Evolutionary conservation across 495 filamentous ascomycete species (phyloP), one percentile per base, ranked within the genome.

Genomic region (Evansstolkia leycettana): DNA sequence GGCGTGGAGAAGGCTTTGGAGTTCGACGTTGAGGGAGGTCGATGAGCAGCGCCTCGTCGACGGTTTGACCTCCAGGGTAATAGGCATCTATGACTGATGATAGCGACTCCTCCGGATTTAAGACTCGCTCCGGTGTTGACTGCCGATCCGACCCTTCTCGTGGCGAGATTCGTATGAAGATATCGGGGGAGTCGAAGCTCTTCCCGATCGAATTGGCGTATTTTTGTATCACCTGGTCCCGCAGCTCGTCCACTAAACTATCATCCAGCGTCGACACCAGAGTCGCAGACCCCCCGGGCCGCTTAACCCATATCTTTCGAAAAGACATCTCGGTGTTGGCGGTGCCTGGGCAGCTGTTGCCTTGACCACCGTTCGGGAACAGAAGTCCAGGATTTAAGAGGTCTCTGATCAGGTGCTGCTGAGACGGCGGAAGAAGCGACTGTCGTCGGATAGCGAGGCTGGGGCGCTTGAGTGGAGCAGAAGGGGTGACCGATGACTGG

Each of bases 231-330:
- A 96, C 87, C 70, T 87, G 73, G 45, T 95, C 92, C 37, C 88
- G 77, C 34, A 93, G 78, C 61, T 95, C 92, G 50, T 98, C 90
- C 13, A 96, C 90, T 57, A 98, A 55, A 46, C 92, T 84, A 49
- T 94, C 85, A 48, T 89, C 82, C 39, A 74, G 67, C 43, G 92
- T 82, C 30, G 81, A 76, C 26, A 98, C 81, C 43, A 87, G 62
- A 16, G 90, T 98, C 37, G 90, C 77, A 27, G 88, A 94, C 28
- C 75, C 84, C 39, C 78, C 73, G 9, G 78, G 78, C 40, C 90
- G 70, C 61, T 78, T 88, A 43, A 96, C 90, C 90, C 90, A 98
- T 40, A 96, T 76, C 68, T 90, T 94, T 50, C 84, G 73, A 28
- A 73, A 24, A 2, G 33, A 42, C 62, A 65, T 68, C 24, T 55